These are phyloP conservation scores for Termitomyces sp. DNA, from an alignment of 1,284 basidiomycete genomes.

Conservation along the genomic window DNA sequence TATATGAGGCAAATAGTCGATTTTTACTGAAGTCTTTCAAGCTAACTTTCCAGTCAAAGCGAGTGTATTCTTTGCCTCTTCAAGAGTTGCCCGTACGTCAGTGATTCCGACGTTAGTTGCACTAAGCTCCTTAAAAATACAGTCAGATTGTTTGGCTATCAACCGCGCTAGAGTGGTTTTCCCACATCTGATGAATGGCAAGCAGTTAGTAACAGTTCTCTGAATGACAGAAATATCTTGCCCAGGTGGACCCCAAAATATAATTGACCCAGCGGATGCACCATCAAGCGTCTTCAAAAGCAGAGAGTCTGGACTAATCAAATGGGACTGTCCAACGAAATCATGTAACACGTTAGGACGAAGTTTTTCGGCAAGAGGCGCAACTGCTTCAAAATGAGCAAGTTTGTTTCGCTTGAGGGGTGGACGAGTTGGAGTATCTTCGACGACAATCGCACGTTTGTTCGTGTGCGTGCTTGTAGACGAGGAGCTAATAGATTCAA, in stretches of 20 bases:
- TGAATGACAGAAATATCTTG: slow-evolving; percentile 22
- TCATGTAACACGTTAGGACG: slow-evolving; percentile 57
- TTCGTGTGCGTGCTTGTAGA: neutral
- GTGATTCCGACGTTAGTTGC: slow-evolving; percentile 72
- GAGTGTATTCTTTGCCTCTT: slow-evolving; percentile 73
- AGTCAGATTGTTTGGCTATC: slow-evolving; percentile 55
- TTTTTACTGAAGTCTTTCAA: neutral
- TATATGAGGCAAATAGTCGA: neutral
- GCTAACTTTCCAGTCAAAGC: slow-evolving; percentile 62
- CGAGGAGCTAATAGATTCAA: neutral
- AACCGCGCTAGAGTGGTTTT: slow-evolving; percentile 80
- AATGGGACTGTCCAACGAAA: slow-evolving; percentile 65
- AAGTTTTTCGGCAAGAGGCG: slow-evolving; percentile 63
- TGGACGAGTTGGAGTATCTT: slow-evolving; percentile 4
- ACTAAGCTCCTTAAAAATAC: slow-evolving; percentile 71
- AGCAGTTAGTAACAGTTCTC: neutral
- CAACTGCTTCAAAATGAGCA: slow-evolving; percentile 30
- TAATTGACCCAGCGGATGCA: slow-evolving; percentile 54
- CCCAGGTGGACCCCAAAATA: slow-evolving; percentile 77
- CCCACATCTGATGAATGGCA: slow-evolving; percentile 44
- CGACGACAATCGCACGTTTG: slow-evolving; percentile 9
- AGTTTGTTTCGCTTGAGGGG: slow-evolving; percentile 21
- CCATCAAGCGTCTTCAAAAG: slow-evolving; percentile 45
- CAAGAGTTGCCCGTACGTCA: slow-evolving; percentile 77
- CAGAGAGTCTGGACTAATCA: slow-evolving; percentile 49